Evolutionary conservation across 257 asterid species (phyloP), one percentile per base, ranked within the genome.

Genomic region (Ligustrum vulgare): DNA sequence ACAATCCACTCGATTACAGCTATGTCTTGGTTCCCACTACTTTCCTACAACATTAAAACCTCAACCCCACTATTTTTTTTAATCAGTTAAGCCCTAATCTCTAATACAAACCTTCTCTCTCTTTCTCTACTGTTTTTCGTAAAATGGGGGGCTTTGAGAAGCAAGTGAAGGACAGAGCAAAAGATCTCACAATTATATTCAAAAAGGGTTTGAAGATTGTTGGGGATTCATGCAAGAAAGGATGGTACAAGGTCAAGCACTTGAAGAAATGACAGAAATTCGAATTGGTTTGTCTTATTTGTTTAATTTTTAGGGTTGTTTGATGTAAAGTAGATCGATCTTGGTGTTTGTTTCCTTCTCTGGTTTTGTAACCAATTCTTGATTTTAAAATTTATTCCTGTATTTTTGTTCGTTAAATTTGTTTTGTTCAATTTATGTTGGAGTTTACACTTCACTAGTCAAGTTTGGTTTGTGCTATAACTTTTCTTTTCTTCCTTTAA

Each of bases 191-290:
- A 49, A 8, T 1, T 32, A 1, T 83, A 9, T 84, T 89, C 85
- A 85, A 82, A 86, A 89, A 72, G 39, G 94, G 97, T 11, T 77
- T 83, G 80, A 87, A 64, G 75, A 10, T 71, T 62, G 90, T 89
- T 4, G 84, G 87, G 1, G 47, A 74, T 10, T 82, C 92, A 43
- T 88, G 86, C 88, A 91, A 87, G 85, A 91, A 86, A 76, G 94
- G 91, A 70, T 89, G 93, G 94, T 2, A 74, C 84, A 89, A 87
- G 88, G 73, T 86, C 77, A 91, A 85, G 74, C 79, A 79, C 23
- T 67, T 87, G 4, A 85, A 58, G 18, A 82, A 81, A 77, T 81
- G 65, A 39, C 15, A 9, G 47, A 39, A 39, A 39, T 39, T 10
- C 47, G 47, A 9, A 39, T 10, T 10, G 47, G 51, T 45, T 45